Conservation (phyloP, 495 filamentous ascomycete genomes). For the Aspergillus nanangensis region DNA sequence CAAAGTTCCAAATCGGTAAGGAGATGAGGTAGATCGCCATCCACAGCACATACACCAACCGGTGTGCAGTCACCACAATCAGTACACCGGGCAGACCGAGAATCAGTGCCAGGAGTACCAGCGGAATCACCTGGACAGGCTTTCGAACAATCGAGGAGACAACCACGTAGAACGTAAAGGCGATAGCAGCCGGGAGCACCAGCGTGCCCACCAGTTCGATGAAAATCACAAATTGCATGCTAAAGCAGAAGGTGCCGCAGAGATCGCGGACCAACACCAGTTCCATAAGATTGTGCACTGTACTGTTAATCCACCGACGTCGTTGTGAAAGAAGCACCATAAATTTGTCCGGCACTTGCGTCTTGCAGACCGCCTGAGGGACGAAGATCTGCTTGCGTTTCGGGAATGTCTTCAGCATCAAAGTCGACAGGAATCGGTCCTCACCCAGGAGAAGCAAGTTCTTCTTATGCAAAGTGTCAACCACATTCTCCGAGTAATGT, state of each 20-base stretch:
- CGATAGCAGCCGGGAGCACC: conserved; percentile 91
- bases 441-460: conserved; percentile 93
- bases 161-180: conserved; percentile 94
- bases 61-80: conserved; percentile 94
- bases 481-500: conserved; percentile 98
- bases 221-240: conserved; percentile 98
- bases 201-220: conserved; percentile 94
- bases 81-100: conserved; percentile 89
- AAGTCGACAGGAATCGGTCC: conserved; percentile 92
- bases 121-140: conserved; percentile 87
- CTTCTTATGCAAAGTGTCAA: conserved; percentile 99
- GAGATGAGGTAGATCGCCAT: conserved; percentile 95
- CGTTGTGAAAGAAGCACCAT: conserved; percentile 89
- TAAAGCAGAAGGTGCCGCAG: conserved; percentile 99
- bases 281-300: conserved; percentile 98
- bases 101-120: conserved; percentile 86
- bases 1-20: conserved; percentile 95
- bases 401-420: conserved; percentile 98
- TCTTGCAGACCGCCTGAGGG: conserved; percentile 98
- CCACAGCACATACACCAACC: conserved; percentile 90
- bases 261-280: conserved; percentile 92
- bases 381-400: conserved; percentile 99
- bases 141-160: conserved; percentile 78
- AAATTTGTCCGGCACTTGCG: conserved; percentile 90
- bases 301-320: conserved; percentile 98